Evolutionary conservation across 805 yeast genomes (phyloP).

Genomic region (Isabelozyma gotoi): DNA sequence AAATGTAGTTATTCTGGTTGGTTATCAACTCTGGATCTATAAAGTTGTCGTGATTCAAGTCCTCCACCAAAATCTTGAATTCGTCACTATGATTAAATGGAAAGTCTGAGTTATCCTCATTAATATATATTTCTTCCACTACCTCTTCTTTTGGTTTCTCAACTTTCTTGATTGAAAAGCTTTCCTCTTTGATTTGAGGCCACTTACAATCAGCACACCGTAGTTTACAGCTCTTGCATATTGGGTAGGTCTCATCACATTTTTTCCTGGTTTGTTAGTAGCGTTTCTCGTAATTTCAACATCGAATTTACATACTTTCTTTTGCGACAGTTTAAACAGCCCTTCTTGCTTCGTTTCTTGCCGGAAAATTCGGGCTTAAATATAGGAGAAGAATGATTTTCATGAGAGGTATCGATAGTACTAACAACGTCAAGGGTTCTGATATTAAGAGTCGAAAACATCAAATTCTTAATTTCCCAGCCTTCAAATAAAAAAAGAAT

Average conservation of each 20-base stretch:
- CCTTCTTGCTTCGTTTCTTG: conserved; percentile 10
- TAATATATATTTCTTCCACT: not conserved
- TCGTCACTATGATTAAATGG: not conserved
- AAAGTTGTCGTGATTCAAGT: not conserved
- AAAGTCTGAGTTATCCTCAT: not conserved
- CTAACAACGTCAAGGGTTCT: not conserved
- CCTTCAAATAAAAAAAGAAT: no score
- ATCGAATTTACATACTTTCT: conserved; percentile 8
- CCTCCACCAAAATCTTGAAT: not conserved
- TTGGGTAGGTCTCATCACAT: conserved; percentile 24
- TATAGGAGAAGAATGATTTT: not conserved
- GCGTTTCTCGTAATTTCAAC: not conserved
- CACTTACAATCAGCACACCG: conserved; percentile 15
- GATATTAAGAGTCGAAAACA: conserved; percentile 1
- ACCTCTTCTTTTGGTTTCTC: not conserved
- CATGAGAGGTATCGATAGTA: not conserved
- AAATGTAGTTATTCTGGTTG: not conserved
- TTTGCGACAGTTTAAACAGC: conserved; percentile 17
- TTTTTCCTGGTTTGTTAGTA: conserved; percentile 10
- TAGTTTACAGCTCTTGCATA: conserved; percentile 14
- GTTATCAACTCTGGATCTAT: not conserved
- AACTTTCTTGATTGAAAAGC: not conserved
- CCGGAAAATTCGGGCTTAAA: not conserved
- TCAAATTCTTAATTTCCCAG: no score
- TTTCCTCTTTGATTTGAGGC: conserved; percentile 3